Evolutionary conservation across 768 basidiomycete genomes (phyloP).

Genomic region (Naematelia encephala): DNA sequence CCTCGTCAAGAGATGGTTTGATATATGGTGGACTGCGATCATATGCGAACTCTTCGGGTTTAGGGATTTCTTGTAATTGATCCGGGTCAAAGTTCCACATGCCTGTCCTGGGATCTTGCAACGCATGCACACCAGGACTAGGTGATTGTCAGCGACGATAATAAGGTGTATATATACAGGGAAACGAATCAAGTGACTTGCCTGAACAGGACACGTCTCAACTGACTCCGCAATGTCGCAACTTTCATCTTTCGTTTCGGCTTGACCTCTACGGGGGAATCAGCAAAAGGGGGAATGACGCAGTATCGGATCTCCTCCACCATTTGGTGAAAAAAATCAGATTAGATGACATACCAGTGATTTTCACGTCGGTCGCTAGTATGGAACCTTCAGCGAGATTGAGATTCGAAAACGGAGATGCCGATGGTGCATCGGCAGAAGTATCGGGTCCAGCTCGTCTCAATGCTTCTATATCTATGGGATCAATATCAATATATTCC

Average conservation of each 20-base stretch:
- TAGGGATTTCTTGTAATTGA: constrained; percentile 68
- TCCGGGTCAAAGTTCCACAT: constrained; percentile 78
- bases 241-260: constrained; percentile 56
- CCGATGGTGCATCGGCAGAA: neutral
- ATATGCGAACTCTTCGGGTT: constrained; percentile 79
- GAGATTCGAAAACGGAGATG: neutral
- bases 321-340: neutral
- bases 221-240: constrained; percentile 62
- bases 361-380: neutral
- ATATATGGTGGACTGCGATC: constrained; percentile 70
- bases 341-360: neutral
- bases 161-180: constrained; percentile 1
- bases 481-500: no score
- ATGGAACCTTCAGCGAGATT: neutral
- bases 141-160: constrained; percentile 49
- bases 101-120: constrained; percentile 77
- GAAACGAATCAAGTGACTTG: constrained; percentile 52
- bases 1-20: constrained; percentile 72
- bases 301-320: neutral
- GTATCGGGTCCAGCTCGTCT: no score
- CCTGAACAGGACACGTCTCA: constrained; percentile 75
- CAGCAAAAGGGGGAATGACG: neutral
- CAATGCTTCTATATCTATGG: no score
- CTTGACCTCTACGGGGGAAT: constrained; percentile 17
- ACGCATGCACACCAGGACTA: constrained; percentile 84